Conservation (phyloP, 345 rosid species). For the Gossypium rotundifolium region DNA sequence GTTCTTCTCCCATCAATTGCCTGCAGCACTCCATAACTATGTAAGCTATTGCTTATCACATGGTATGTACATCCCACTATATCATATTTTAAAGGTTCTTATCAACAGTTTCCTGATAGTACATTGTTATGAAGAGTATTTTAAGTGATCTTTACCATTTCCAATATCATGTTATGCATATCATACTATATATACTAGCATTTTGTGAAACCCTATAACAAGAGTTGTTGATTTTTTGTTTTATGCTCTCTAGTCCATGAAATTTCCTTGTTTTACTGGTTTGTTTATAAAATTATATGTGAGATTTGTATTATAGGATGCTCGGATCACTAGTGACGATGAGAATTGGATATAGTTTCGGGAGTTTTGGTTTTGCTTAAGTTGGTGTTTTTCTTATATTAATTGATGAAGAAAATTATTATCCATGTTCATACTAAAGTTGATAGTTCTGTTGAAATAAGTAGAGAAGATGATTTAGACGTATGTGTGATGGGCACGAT, state of each 20-base stretch:
- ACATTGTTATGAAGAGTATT: background rate
- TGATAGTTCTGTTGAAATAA: background rate
- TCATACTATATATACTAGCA: background rate
- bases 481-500: background rate
- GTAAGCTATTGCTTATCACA: constrained; percentile 5
- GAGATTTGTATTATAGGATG: background rate
- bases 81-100: background rate
- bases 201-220: background rate
- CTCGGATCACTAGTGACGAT: background rate
- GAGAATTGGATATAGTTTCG: background rate
- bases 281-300: background rate
- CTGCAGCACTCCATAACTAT: constrained; percentile 23
- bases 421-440: background rate
- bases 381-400: background rate
- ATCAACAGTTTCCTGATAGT: background rate
- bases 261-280: background rate
- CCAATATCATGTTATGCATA: background rate
- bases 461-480: background rate
- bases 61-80: background rate
- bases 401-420: background rate
- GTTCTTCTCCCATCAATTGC: constrained; percentile 78
- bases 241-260: background rate
- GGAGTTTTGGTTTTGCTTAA: background rate
- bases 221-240: background rate
- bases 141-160: background rate